Base-by-base conservation (phyloP, 2,329 filamentous ascomycete genomes). In the Aureobasidium leucospermi region DNA sequence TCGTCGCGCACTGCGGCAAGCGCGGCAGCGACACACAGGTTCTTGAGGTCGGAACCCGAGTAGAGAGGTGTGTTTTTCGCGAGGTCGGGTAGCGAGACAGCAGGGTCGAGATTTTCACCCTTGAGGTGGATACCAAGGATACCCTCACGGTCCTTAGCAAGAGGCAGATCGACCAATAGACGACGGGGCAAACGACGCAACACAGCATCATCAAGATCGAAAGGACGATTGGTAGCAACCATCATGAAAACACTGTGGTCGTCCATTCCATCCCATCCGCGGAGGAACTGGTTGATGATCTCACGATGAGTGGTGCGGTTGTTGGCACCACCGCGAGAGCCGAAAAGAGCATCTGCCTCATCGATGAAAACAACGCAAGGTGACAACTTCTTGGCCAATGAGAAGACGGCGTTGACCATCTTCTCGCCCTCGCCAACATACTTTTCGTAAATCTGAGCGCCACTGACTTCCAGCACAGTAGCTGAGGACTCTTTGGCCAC, bases 311-410 rank as follows among this genome's bases (percentile, higher is more conserved):
- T 86, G 6, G 84, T 83, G 32, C 89, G 81, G 65, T 84, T 85
- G 61, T 81, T 81, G 28, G 81, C 79, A 41, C 83, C 82, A 63
- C 85, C 81, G 58, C 94, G 85, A 15, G 88, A 86, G 29, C 89
- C 89, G 59, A 99, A 88, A 49, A 99, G 86, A 7, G 93, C 89
- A 71, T 99, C 94, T 23, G 92, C 94, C 75, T 99, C 94, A 69
- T 99, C 94, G 63, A 99, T 90, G 75, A 99, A 97, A 53, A 99
- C 89, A 15, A 99, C 87, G 68, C 92, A 92, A 0, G 94, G 94
- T 8, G 55, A 58, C 7, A 96, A 82, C 73, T 96, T 96, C 74
- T 90, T 90, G 4, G 94, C 94, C 0, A 97, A 79, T 0, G 85
- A 88, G 75, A 99, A 99, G 42, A 97, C 86, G 0, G 93, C 93